These are phyloP conservation scores for Phaffia australis DNA, from an alignment of 768 basidiomycete species.

Conservation along the genomic window DNA sequence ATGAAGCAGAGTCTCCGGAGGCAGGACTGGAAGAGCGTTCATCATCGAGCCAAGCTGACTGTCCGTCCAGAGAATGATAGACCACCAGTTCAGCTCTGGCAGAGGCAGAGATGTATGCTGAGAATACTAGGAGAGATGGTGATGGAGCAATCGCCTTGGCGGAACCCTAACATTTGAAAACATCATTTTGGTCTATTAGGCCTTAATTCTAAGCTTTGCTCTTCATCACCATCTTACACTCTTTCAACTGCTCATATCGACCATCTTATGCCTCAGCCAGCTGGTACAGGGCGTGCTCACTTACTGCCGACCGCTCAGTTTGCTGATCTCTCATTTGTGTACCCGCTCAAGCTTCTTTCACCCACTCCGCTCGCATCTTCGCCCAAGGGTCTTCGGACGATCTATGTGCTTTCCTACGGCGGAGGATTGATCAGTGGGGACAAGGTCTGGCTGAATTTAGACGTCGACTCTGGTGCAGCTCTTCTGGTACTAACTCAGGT, in stretches of 20 bases:
- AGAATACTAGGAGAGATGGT: too few relatives aligned
- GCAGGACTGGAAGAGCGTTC: not conserved
- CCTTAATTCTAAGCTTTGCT: too few relatives aligned
- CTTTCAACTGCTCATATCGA: too few relatives aligned
- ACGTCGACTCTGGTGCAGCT: constrained; percentile 10
- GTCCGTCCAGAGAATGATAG: not conserved
- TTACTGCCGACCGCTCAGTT: constrained; percentile 21
- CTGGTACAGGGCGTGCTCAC: constrained; percentile 11
- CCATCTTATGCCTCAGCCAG: too few relatives aligned
- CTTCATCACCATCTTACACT: too few relatives aligned
- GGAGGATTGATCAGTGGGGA: constrained; percentile 23
- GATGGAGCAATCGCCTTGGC: too few relatives aligned
- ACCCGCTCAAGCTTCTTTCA: constrained; percentile 25
- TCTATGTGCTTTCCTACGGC: constrained; percentile 25
- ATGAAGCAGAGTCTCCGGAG: constrained; percentile 10
- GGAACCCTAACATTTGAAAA: too few relatives aligned
- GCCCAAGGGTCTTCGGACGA: constrained; percentile 5
- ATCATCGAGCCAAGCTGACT: not conserved
- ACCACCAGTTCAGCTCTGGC: too few relatives aligned
- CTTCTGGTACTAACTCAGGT: constrained; percentile 23
- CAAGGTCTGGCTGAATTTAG: constrained; percentile 21
- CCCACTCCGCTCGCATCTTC: constrained; percentile 10
- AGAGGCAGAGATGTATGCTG: too few relatives aligned
- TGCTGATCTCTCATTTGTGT: constrained; percentile 21
- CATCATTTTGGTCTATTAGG: too few relatives aligned